Base-by-base conservation (phyloP, 352 stramenopile species). In the Phytophthora vignae region DNA sequence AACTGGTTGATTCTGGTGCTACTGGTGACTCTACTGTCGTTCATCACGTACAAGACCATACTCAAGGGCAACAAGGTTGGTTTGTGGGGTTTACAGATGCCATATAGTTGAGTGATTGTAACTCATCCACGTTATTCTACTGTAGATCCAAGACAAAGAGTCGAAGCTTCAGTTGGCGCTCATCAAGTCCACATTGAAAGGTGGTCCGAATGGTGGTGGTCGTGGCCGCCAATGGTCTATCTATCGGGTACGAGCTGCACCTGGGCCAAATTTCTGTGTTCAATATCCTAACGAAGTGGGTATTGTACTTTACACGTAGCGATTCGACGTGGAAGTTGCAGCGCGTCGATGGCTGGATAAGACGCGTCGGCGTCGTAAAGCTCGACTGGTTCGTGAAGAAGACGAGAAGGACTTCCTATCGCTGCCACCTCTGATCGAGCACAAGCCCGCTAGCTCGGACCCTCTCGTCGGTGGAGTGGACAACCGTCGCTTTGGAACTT, bases 1-100 rank as follows among this genome's bases (percentile, higher is more conserved):
- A 87, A 93, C 58, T 95, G 88, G 88, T 72, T 93, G 66, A 93
- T 95, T 25, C 72, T 93, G 49, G 71, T 88, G 48, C 53, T 93
- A 29, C 63, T 95, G 17, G 78, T 95, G 56, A 79, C 75, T 62
- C 69, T 95, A 55, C 75, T 95, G 1, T 81, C 83, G 12, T 83
- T 84, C 62, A 93, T 83, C 57, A 88, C 88, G 55, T 82, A 86
- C 69, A 87, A 88, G 48, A 95, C 87, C 6, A 73, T 77, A 48
- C 52, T 82, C n/a, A 93, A 94, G 31, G 87, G 87, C 25, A 76
- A 77, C 50, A 83, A 89, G 69, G 82, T 91, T 40, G 15, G 60
- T 49, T 25, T 15, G 2, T 38, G 21, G 6, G 49, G 8, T 19
- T 33, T 12, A 10, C n/a, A 31, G 52, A 21, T 50, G 15, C 10